These are phyloP conservation scores for Obelidium mucronatum DNA, from an alignment of 192 early-diverging fungal species.

Conservation along the genomic window DNA sequence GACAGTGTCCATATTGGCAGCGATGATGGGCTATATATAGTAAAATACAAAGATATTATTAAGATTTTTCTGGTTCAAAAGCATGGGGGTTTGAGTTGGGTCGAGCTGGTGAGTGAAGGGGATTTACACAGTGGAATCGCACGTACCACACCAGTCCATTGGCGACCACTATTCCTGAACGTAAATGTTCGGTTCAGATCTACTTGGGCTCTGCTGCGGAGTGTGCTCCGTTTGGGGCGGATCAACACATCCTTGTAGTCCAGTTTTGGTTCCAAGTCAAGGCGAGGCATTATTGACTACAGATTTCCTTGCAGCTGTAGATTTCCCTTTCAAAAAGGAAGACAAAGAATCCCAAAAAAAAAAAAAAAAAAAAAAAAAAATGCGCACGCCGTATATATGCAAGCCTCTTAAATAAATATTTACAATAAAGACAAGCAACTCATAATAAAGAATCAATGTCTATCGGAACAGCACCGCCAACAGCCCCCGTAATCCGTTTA, in stretches of 20 bases:
- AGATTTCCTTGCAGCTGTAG: too few relatives aligned
- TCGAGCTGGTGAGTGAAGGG: too few relatives aligned
- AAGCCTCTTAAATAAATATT: too few relatives aligned
- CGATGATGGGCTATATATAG: background rate
- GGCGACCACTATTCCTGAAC: conserved; percentile 10
- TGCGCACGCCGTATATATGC: too few relatives aligned
- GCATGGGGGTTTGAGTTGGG: too few relatives aligned
- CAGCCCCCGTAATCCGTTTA: background rate
- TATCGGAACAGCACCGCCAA: background rate
- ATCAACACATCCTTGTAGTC: conserved; percentile 34
- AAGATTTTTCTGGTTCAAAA: too few relatives aligned
- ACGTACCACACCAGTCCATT: conserved; percentile 15
- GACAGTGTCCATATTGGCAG: conserved; percentile 30
- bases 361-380: too few relatives aligned
- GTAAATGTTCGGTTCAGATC: conserved; percentile 20
- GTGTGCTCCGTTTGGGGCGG: conserved; percentile 24
- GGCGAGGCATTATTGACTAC: background rate
- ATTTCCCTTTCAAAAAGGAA: too few relatives aligned
- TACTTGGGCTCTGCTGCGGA: conserved; percentile 24
- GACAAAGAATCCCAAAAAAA: too few relatives aligned
- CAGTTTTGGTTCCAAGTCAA: conserved; percentile 22
- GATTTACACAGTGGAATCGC: background rate
- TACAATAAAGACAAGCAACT: too few relatives aligned
- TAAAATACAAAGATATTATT: background rate
- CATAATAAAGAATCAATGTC: too few relatives aligned